A percentile compares a stretch with the other conserved stretches of the same genome.
These are phyloP conservation scores for Komagataella pseudopastoris DNA, from an alignment of 805 yeast genomes.

Conservation along the genomic window DNA sequence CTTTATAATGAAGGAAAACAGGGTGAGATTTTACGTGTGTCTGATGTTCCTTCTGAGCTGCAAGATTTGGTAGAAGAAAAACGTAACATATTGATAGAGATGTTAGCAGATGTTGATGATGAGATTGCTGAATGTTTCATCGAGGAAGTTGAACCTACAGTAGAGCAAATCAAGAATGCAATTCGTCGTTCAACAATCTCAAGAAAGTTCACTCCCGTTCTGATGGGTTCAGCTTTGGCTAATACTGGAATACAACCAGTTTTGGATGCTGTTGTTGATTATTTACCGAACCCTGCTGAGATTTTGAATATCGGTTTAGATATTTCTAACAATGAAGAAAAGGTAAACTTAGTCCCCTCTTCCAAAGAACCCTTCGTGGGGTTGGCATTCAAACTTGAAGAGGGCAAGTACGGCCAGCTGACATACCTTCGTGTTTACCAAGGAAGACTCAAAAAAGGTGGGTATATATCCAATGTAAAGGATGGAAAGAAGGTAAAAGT, in stretches of 20 bases:
- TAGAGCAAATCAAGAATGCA: constrained; percentile 73
- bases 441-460: constrained; percentile 86
- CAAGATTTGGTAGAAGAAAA: constrained; percentile 80
- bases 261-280: constrained; percentile 90
- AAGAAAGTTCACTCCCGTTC: constrained; percentile 95
- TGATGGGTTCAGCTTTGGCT: constrained; percentile 98
- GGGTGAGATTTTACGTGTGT: constrained; percentile 67
- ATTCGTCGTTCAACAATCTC: constrained; percentile 93
- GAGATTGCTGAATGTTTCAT: constrained; percentile 88
- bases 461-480: constrained; percentile 77
- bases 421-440: constrained; percentile 96
- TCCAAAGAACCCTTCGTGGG: constrained; percentile 78
- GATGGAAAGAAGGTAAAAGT: constrained; percentile 90
- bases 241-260: constrained; percentile 94
- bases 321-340: constrained; percentile 44
- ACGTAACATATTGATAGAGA: constrained; percentile 76
- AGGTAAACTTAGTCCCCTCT: constrained; percentile 65
- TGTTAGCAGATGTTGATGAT: constrained; percentile 95
- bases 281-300: constrained; percentile 91
- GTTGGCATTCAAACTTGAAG: constrained; percentile 97
- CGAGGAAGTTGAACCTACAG: constrained; percentile 81
- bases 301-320: constrained; percentile 85
- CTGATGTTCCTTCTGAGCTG: constrained; percentile 67
- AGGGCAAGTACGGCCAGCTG: constrained; percentile 95
- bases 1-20: constrained; percentile 80